phyloP scores from a whole-genome alignment of 306 rosid species.

The Chamaecrista fasciculata region DNA sequence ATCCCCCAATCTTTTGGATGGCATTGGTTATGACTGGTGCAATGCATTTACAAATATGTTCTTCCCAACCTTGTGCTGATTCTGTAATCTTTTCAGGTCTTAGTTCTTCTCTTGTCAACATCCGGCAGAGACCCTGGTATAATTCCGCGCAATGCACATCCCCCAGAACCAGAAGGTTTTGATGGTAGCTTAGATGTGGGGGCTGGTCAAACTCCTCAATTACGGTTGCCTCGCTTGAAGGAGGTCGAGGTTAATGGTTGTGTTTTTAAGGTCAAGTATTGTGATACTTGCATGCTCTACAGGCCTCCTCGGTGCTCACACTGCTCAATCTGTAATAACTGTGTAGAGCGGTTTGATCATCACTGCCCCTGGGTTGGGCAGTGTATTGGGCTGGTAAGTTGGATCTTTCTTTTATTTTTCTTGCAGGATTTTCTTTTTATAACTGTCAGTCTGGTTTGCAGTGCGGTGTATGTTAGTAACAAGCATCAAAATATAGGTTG shows the following conservation, averaged over 20 bases:
- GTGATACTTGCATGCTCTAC: slow-evolving; percentile 99
- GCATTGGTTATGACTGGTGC: background rate
- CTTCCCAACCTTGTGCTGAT: slow-evolving; percentile 7
- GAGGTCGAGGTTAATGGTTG: slow-evolving; percentile 90
- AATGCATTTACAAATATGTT: slow-evolving; percentile 1
- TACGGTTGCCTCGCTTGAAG: slow-evolving; percentile 82
- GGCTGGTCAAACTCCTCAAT: slow-evolving; percentile 88
- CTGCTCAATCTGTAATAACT: slow-evolving; percentile 97
- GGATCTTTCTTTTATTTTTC: slow-evolving; percentile 15
- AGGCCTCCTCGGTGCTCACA: slow-evolving; percentile 99
- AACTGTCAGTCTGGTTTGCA: background rate
- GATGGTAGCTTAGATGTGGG: slow-evolving; percentile 70
- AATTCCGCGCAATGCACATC: slow-evolving; percentile 91
- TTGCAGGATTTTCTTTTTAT: background rate
- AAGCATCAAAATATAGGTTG: background rate
- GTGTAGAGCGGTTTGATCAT: slow-evolving; percentile 94
- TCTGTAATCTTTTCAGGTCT: slow-evolving; percentile 51
- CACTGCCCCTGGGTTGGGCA: slow-evolving; percentile 99
- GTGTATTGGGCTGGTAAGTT: slow-evolving; percentile 92
- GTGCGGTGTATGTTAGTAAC: background rate
- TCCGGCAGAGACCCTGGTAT: slow-evolving; percentile 99
- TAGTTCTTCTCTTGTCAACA: slow-evolving; percentile 78
- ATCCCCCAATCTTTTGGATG: slow-evolving; percentile 3
- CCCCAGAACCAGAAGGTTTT: slow-evolving; percentile 90
- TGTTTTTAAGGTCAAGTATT: slow-evolving; percentile 74